Percentiles rank a stretch among this genome's conserved stretches.
Evolutionary conservation across 2,329 filamentous ascomycete genomes (phyloP).

Genomic region (Cercospora sp.): DNA sequence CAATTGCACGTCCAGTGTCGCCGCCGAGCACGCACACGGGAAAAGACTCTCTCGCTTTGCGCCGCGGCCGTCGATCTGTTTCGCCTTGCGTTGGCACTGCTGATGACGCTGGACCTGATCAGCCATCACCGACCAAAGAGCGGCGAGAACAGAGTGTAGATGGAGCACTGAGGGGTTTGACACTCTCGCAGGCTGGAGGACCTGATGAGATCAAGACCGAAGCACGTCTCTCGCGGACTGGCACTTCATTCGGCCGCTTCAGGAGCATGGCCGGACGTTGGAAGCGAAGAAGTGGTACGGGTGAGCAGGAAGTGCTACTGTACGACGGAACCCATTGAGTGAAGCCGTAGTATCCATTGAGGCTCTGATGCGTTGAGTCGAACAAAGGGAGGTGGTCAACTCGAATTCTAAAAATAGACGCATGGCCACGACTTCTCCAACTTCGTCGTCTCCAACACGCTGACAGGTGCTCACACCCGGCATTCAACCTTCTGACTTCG

Average conservation of each 20-base stretch:
- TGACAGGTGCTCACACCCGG: not conserved
- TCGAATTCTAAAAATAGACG: not conserved
- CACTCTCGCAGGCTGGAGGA: not conserved
- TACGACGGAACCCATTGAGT: not conserved
- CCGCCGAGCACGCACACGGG: not conserved
- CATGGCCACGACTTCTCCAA: not conserved
- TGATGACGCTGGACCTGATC: not conserved
- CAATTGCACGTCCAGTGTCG: conserved; percentile 8
- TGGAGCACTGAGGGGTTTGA: conserved; percentile 7
- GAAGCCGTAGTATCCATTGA: not conserved
- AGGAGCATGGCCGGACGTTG: not conserved
- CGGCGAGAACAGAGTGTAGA: not conserved
- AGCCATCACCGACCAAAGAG: conserved; percentile 1
- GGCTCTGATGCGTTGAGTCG: not conserved
- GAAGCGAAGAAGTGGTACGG: conserved; percentile 2
- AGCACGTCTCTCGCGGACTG: not conserved
- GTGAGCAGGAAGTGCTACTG: not conserved
- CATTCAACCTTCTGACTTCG: not conserved
- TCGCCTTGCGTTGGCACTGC: not conserved
- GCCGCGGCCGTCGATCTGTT: not conserved
- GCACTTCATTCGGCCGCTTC: not conserved
- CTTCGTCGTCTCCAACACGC: not conserved
- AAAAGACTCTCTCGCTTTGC: conserved; percentile 15
- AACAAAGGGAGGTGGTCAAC: not conserved
- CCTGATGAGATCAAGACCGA: not conserved